Percentiles rank a stretch among this genome's conserved stretches.
phyloP scores from a whole-genome alignment of 139 green algal species.

The Deuterostichococcus epilithicus region DNA sequence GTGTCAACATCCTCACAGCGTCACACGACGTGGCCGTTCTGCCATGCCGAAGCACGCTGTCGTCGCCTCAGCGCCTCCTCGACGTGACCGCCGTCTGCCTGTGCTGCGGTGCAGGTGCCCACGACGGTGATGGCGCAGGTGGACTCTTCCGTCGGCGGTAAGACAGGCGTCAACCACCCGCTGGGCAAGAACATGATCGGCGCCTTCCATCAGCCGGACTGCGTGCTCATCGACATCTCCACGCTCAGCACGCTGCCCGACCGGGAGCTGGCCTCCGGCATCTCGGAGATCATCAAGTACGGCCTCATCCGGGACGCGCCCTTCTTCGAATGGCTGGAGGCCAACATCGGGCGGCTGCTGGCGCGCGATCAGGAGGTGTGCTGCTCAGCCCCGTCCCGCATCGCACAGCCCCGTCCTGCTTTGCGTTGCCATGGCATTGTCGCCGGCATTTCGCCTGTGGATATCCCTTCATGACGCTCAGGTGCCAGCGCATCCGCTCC shows the following conservation, averaged over 20 bases:
- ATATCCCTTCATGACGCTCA: no score
- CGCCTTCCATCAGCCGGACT: conserved; percentile 78
- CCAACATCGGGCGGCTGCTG: conserved; percentile 85
- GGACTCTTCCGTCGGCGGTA: conserved; percentile 96
- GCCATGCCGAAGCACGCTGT: no score
- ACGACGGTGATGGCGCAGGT: conserved; percentile 98
- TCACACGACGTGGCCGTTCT: background rate
- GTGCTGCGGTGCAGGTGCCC: conserved; percentile 73
- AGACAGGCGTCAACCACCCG: conserved; percentile 98
- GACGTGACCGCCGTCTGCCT: background rate
- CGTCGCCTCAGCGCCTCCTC: no score
- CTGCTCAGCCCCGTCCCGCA: background rate
- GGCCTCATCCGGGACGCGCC: conserved; percentile 90
- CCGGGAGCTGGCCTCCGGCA: conserved; percentile 83
- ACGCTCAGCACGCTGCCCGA: conserved; percentile 87
- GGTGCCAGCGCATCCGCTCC: no score
- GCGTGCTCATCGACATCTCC: conserved; percentile 90
- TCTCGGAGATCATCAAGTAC: conserved; percentile 99
- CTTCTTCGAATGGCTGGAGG: conserved; percentile 95
- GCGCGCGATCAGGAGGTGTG: conserved; percentile 59
- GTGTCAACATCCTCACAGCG: no score
- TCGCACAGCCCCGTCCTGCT: no score
- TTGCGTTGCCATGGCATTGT: no score
- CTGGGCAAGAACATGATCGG: conserved; percentile 99
- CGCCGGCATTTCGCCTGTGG: no score